phyloP scores from a whole-genome alignment of 306 rosid genomes.

The Cucumis cinereus region DNA sequence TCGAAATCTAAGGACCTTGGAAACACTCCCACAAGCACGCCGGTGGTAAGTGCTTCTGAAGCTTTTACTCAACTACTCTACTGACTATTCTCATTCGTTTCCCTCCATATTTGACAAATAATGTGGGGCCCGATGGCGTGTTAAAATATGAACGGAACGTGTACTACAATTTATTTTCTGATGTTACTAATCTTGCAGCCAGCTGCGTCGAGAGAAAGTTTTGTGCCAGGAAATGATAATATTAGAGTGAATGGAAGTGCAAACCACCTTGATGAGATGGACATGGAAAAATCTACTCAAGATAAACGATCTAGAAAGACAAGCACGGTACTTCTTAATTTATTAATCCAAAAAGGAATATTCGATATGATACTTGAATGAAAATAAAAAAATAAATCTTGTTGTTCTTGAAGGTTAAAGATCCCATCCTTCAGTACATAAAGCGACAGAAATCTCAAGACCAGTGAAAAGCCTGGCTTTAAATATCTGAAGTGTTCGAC shows the following conservation, averaged over 20 bases:
- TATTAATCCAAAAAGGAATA: not conserved
- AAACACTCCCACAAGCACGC: constrained; percentile 70
- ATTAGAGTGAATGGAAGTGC: constrained; percentile 29
- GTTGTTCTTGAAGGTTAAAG: constrained; percentile 56
- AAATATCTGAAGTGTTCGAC: not conserved
- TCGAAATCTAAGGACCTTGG: constrained; percentile 43
- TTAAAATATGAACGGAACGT: no score
- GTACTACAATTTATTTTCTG: no score
- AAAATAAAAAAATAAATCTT: not conserved
- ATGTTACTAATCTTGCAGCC: constrained; percentile 37
- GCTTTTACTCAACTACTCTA: not conserved
- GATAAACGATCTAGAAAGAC: constrained; percentile 73
- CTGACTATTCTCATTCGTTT: not conserved
- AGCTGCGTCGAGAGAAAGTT: constrained; percentile 73
- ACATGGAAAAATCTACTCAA: constrained; percentile 43
- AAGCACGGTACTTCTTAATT: constrained; percentile 52
- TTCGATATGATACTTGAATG: not conserved
- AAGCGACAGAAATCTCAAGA: constrained; percentile 75
- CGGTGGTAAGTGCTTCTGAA: constrained; percentile 21
- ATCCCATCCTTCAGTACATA: constrained; percentile 63
- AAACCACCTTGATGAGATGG: constrained; percentile 39
- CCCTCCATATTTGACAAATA: not conserved
- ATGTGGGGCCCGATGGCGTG: no score
- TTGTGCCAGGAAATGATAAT: constrained; percentile 41
- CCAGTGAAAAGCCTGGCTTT: constrained; percentile 12